Percentiles rank a stretch among this genome's conserved stretches.
These are phyloP conservation scores for Phaseolus coccineus DNA, from an alignment of 331 rosid species.

Conservation along the genomic window DNA sequence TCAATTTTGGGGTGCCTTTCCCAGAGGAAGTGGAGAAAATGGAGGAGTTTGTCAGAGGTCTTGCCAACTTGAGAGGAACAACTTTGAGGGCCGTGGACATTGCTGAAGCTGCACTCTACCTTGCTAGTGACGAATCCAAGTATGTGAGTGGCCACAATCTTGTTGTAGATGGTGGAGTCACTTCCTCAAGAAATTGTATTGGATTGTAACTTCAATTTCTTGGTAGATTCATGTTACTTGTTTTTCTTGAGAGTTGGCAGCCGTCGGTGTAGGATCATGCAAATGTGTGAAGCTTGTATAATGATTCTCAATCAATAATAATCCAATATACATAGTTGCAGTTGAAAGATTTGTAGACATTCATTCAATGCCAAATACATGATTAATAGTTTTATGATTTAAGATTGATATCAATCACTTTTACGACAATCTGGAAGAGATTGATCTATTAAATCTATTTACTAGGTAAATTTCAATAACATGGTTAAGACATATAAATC, in stretches of 20 bases:
- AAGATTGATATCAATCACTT: no score
- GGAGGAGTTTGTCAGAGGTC: slow-evolving; percentile 85
- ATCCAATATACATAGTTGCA: background rate
- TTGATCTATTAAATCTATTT: no score
- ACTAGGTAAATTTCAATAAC: no score
- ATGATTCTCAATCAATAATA: slow-evolving; percentile 8
- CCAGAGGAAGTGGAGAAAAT: slow-evolving; percentile 68
- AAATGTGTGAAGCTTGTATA: background rate
- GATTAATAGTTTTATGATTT: no score
- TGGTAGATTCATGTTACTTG: background rate
- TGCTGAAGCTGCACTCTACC: slow-evolving; percentile 93
- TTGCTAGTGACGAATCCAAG: slow-evolving; percentile 89
- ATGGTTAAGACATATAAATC: no score
- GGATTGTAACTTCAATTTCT: slow-evolving; percentile 49
- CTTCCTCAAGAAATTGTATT: slow-evolving; percentile 80
- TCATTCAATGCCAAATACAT: no score
- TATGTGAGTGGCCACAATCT: slow-evolving; percentile 95
- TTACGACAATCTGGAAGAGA: no score
- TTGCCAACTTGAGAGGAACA: slow-evolving; percentile 75
- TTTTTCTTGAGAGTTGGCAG: background rate
- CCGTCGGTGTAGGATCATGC: slow-evolving; percentile 1
- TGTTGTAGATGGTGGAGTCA: slow-evolving; percentile 93
- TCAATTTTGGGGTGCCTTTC: slow-evolving; percentile 57
- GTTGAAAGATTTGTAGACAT: background rate
- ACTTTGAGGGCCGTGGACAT: slow-evolving; percentile 74